Conservation (phyloP, 352 stramenopile genomes). For the Blastocystis sp. region DNA sequence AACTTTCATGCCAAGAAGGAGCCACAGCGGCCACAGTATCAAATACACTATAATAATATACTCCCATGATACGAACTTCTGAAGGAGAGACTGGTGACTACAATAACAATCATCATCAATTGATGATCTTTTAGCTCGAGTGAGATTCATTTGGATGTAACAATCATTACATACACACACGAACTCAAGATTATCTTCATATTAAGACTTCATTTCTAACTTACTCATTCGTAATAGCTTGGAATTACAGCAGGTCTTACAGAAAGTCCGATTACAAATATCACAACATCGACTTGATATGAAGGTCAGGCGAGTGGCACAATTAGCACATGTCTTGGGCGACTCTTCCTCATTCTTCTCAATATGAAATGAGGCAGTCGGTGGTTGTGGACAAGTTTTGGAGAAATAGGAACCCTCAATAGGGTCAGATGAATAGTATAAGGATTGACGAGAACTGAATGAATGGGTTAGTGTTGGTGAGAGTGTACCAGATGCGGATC, state of each 20-base stretch:
- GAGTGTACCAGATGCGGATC: background rate
- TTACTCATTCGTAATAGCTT: background rate
- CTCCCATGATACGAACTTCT: background rate
- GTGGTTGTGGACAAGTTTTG: background rate
- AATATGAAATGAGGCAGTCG: background rate
- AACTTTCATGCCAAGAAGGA: background rate
- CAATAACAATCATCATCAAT: constrained; percentile 16
- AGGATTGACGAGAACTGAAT: background rate
- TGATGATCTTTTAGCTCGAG: background rate
- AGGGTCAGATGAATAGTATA: background rate
- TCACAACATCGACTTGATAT: background rate
- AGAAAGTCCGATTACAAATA: background rate
- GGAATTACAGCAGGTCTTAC: background rate
- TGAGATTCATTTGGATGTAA: background rate
- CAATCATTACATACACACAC: constrained; percentile 1
- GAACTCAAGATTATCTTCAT: background rate
- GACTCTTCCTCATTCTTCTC: background rate
- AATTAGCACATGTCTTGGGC: background rate
- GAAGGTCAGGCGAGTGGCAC: background rate
- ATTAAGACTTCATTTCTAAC: background rate
- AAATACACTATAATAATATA: background rate
- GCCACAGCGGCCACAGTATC: background rate
- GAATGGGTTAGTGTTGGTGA: background rate
- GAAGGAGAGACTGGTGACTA: constrained; percentile 6
- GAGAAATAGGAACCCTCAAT: background rate